Percentiles rank a stretch among this genome's conserved stretches.
These are phyloP conservation scores for Myochromella boudieri DNA, from an alignment of 768 basidiomycete species.

Conservation along the genomic window DNA sequence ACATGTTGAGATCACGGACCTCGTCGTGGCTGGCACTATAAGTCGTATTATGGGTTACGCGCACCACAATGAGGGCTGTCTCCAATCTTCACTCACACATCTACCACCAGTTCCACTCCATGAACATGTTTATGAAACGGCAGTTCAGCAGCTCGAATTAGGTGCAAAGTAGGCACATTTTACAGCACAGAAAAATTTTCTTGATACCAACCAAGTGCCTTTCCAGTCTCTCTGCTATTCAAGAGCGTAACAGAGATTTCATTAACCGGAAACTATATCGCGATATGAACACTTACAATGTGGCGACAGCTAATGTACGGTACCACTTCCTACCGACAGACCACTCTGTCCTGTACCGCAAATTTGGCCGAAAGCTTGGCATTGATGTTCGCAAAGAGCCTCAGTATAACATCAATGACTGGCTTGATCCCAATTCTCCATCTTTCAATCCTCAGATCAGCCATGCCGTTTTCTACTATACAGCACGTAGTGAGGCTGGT, in stretches of 20 bases:
- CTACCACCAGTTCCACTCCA: conserved; percentile 31
- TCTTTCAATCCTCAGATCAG: neutral
- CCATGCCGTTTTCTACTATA: conserved; percentile 26
- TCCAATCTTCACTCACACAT: conserved; percentile 12
- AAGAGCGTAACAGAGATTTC: no score
- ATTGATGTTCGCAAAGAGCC: no score
- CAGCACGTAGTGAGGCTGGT: conserved; percentile 10
- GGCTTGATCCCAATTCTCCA: conserved; percentile 14
- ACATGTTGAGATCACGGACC: conserved; percentile 31
- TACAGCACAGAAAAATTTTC: no score
- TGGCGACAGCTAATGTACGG: no score
- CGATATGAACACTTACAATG: no score
- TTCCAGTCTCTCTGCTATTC: no score
- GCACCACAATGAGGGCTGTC: conserved; percentile 27
- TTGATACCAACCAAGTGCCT: no score
- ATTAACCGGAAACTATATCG: no score
- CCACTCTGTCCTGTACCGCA: no score
- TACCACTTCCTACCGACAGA: no score
- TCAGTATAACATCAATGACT: conserved; percentile 7
- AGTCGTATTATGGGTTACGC: conserved; percentile 23
- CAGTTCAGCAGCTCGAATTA: conserved; percentile 11
- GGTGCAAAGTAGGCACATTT: no score
- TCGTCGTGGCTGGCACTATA: conserved; percentile 11
- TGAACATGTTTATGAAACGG: conserved; percentile 21
- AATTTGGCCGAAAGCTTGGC: no score